Base-by-base conservation (phyloP, 805 yeast genomes). In the Wickerhamomyces chaumierensis region DNA sequence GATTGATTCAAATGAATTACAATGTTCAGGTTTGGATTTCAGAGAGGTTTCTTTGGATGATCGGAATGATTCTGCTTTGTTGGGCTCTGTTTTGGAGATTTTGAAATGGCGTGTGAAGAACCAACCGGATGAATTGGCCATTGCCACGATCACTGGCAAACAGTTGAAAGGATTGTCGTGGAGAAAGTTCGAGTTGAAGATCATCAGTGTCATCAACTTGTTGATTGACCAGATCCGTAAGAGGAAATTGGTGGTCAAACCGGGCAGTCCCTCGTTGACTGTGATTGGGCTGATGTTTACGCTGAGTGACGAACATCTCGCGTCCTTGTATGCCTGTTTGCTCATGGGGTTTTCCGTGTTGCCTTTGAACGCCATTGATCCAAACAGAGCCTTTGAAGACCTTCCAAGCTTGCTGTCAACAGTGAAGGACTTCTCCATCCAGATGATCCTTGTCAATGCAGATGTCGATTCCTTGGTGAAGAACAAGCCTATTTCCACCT, bases 301-400 rank as follows among this genome's bases (percentile, higher is more conserved):
- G 0, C 71, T 90, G 35, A 76, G 87, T 1, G 95, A 88, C 41
- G 97, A 92, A 44, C 90, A 75, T 52, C 74, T 81, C 5, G 75
- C 85, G 21, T 85, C 94, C 2, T 66, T 87, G 1, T 76, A 78
- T 57, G 96, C 98, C 0, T 90, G 97, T 55, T 72, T 90, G 56
- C 60, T 80, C 40, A 72, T 87, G 38, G 95, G 96, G 41, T 53
- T 86, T 4, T 69, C 83, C 3, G 85, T 92, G 1, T 68, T 90
- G 14, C 92, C 94, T 0, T 57, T 86, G 54, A 63, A 77, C 9
- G 87, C 94, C 0, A 60, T 87, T 32, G 86, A 81, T 43, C 65
- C 76, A 12, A 69, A 68, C 33, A 62, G 87, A 39, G 63, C 80
- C 8, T 77, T 72, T 4, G 95, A 84, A 49, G 96, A 90, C 51